Evolutionary conservation across 2,329 filamentous ascomycete species (phyloP).

Genomic region (Coniochaeta sp.): DNA sequence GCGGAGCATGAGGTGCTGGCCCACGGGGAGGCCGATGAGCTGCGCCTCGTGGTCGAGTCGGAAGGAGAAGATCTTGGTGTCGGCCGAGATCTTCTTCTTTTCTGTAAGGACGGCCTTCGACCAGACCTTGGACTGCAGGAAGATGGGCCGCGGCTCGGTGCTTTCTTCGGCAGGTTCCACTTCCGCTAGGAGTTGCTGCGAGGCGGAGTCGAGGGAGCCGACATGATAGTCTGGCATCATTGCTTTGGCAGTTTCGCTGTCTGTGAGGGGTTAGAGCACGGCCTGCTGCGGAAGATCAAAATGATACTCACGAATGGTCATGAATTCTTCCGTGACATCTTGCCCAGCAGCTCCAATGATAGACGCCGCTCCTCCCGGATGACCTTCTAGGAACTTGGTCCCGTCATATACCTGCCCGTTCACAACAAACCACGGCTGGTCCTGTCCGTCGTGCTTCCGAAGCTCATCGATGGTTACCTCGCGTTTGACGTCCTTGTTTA

Average conservation of each 20-base stretch:
- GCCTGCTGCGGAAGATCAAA: not conserved
- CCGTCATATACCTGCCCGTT: slow-evolving; percentile 87
- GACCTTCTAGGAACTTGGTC: slow-evolving; percentile 68
- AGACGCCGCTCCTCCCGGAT: slow-evolving; percentile 80
- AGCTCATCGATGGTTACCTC: slow-evolving; percentile 66
- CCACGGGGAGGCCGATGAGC: slow-evolving; percentile 67
- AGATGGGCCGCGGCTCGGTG: slow-evolving; percentile 44
- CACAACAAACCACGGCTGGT: slow-evolving; percentile 75
- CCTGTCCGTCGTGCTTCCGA: slow-evolving; percentile 55
- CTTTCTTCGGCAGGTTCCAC: slow-evolving; percentile 21
- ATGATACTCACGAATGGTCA: slow-evolving; percentile 72
- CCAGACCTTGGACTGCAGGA: slow-evolving; percentile 69
- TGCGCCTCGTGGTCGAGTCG: slow-evolving; percentile 65
- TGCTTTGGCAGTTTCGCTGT: slow-evolving; percentile 82
- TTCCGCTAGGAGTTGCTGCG: slow-evolving; percentile 43
- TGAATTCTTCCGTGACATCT: slow-evolving; percentile 81
- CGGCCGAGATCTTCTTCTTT: slow-evolving; percentile 64
- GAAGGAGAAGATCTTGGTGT: slow-evolving; percentile 78
- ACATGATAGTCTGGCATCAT: slow-evolving; percentile 88
- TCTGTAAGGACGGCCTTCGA: slow-evolving; percentile 60
- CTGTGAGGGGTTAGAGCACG: slow-evolving; percentile 32
- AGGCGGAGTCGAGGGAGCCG: slow-evolving; percentile 61
- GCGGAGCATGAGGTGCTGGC: slow-evolving; percentile 82
- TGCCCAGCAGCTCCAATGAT: slow-evolving; percentile 76
- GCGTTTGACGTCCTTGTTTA: slow-evolving; percentile 55